Percentiles rank a stretch among this genome's conserved stretches.
Evolutionary conservation across 805 yeast genomes (phyloP).

Genomic region (Monosporozyma servazzii): DNA sequence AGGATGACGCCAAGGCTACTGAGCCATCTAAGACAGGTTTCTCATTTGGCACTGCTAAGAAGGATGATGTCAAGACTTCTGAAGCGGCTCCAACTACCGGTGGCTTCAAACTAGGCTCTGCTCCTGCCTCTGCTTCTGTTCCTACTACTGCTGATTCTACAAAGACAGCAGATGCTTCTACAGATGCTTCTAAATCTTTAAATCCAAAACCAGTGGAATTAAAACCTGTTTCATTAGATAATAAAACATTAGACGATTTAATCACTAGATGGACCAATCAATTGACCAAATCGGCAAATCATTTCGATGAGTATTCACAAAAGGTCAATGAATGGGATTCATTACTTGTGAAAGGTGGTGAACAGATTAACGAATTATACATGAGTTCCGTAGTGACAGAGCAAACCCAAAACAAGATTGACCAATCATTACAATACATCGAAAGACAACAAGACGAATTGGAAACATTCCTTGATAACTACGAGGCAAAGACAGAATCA

Average conservation of each 20-base stretch:
- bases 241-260: slow-evolving; percentile 86
- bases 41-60: slow-evolving; percentile 7
- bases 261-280: slow-evolving; percentile 91
- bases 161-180: neutral
- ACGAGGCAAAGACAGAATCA: slow-evolving; percentile 44
- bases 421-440: slow-evolving; percentile 76
- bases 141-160: neutral
- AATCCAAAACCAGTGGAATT: slow-evolving; percentile 48
- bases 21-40: slow-evolving; percentile 13
- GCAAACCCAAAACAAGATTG: slow-evolving; percentile 73
- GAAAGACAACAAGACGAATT: slow-evolving; percentile 89
- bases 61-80: neutral
- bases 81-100: neutral
- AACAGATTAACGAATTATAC: slow-evolving; percentile 68
- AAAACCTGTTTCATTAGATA: slow-evolving; percentile 68
- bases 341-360: slow-evolving; percentile 74
- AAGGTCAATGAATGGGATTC: slow-evolving; percentile 82
- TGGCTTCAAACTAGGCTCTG: neutral
- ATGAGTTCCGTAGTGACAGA: slow-evolving; percentile 76
- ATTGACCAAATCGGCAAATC: slow-evolving; percentile 58
- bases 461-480: slow-evolving; percentile 70
- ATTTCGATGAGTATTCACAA: slow-evolving; percentile 65
- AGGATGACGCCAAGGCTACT: neutral
- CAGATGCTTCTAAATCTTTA: slow-evolving; percentile 1
- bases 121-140: neutral